Base-by-base conservation (phyloP, 345 rosid genomes). In the Sonneratia alba region DNA sequence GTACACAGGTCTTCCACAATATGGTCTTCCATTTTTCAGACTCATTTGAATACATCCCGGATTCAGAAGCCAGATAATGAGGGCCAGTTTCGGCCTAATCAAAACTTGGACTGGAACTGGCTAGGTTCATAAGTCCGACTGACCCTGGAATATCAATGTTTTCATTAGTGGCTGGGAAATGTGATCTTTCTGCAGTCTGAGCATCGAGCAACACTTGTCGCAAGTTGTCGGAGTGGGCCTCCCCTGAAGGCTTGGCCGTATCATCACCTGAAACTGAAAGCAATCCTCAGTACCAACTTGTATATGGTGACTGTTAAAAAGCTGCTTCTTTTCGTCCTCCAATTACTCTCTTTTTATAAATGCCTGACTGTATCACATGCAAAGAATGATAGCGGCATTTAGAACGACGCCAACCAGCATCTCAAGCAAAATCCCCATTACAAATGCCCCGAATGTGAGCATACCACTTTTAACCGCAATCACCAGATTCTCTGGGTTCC, bases 401-500 rank as follows among this genome's bases (percentile, higher is more conserved):
- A 93, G 79, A 6, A 74, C 13, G 12, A 87, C 74, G 3, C 97
- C 97, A 8, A 85, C 78, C 0, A 91, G 70, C 97, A 86, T 91
- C 0, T 94, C 88, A 2, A 96, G 93, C 34, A 88, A 74, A 70
- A 93, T 66, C 0, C 96, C 93, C 14, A 72, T 24, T 37, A 91
- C 76, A 79, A 93, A 93, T 22, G 62, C 71, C 69, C 87, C 86
- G 36, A 89, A 93, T 0, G 92, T 68, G 70, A 89, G 87, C 78
- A 74, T 77, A 72, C 93, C 43, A 40, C 43, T 88, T 71, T 85
- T 86, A 66, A 93, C 83, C 1, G 96, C 96, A 16, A 91, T 89
- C 22, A 91, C 89, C 71, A 93, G 82, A 74, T 91, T 91, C 70
- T 93, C 97, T 5, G 96, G 97, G 61, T 94, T 94, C 38, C 98